phyloP scores from a whole-genome alignment of 2,329 filamentous ascomycete genomes.

The Clonostachys rhizophaga region DNA sequence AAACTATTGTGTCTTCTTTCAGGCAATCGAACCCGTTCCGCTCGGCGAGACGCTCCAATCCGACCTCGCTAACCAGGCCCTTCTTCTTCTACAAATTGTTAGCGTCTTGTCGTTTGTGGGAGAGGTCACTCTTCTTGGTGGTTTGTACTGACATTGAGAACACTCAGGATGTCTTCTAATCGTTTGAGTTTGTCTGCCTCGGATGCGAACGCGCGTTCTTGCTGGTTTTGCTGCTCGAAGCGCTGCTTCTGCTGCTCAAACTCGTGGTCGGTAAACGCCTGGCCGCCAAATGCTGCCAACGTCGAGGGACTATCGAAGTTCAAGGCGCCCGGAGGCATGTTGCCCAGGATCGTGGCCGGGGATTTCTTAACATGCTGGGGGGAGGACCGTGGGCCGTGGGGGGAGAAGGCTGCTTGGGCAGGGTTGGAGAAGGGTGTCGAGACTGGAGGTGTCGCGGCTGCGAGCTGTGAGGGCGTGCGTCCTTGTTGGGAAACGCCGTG shows the following conservation, averaged over 20 bases:
- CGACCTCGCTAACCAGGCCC: constrained; percentile 68
- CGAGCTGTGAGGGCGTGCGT: constrained; percentile 44
- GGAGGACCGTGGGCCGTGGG: constrained; percentile 51
- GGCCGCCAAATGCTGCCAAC: constrained; percentile 53
- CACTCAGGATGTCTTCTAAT: constrained; percentile 44
- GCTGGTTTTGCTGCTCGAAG: not conserved
- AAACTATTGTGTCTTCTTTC: constrained; percentile 48
- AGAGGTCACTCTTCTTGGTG: too few species aligned
- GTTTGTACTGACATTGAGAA: constrained; percentile 36
- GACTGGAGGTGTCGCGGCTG: constrained; percentile 60
- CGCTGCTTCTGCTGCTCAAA: not conserved
- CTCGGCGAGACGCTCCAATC: constrained; percentile 66
- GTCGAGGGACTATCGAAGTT: constrained; percentile 63
- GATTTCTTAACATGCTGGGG: constrained; percentile 63
- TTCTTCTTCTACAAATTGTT: constrained; percentile 31
- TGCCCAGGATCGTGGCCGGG: constrained; percentile 48
- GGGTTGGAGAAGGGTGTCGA: constrained; percentile 62
- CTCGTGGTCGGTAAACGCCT: not conserved
- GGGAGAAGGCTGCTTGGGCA: constrained; percentile 54
- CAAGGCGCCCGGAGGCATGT: constrained; percentile 37
- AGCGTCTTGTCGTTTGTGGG: not conserved
- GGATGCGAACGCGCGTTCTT: constrained; percentile 2
- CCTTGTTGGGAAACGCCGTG: constrained; percentile 34
- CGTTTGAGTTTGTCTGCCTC: constrained; percentile 48
- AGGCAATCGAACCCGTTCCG: constrained; percentile 62